Conservation (phyloP, 164 flowering plant genomes). For the Aristolochia fimbriata region DNA sequence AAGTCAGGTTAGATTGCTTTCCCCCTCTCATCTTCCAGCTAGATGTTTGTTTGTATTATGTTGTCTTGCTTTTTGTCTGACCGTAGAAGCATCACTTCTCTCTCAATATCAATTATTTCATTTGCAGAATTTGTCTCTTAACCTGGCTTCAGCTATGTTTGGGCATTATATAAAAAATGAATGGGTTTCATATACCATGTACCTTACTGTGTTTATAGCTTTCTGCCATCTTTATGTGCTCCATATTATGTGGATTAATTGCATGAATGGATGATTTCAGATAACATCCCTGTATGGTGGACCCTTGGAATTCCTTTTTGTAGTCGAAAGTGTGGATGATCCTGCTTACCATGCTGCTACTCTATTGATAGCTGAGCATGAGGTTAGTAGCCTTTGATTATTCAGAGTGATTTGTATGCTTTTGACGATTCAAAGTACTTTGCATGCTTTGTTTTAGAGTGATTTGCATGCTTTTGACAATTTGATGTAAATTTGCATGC, state of each 20-base stretch:
- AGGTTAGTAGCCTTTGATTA: slow-evolving; percentile 28
- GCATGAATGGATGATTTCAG: slow-evolving; percentile 28
- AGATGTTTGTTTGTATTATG: background rate
- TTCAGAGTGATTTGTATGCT: background rate
- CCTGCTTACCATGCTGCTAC: slow-evolving; percentile 84
- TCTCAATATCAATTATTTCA: no score
- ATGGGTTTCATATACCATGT: background rate
- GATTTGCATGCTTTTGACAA: no score
- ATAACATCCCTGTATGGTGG: slow-evolving; percentile 96
- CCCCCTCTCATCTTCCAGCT: background rate
- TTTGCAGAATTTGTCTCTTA: no score
- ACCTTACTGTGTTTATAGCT: background rate
- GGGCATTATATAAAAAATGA: background rate
- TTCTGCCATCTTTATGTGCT: background rate
- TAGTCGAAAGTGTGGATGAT: slow-evolving; percentile 85
- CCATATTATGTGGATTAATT: background rate
- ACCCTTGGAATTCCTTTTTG: slow-evolving; percentile 82
- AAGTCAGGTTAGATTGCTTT: slow-evolving; percentile 58
- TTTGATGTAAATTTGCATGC: no score
- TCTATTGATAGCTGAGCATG: slow-evolving; percentile 40
- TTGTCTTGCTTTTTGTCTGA: background rate
- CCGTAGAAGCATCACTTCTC: background rate
- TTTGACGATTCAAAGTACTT: background rate
- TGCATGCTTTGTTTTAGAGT: no score
- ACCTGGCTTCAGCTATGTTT: background rate